Conservation (phyloP, 2,329 filamentous ascomycete species). For the Ceratocystis albifundus region DNA sequence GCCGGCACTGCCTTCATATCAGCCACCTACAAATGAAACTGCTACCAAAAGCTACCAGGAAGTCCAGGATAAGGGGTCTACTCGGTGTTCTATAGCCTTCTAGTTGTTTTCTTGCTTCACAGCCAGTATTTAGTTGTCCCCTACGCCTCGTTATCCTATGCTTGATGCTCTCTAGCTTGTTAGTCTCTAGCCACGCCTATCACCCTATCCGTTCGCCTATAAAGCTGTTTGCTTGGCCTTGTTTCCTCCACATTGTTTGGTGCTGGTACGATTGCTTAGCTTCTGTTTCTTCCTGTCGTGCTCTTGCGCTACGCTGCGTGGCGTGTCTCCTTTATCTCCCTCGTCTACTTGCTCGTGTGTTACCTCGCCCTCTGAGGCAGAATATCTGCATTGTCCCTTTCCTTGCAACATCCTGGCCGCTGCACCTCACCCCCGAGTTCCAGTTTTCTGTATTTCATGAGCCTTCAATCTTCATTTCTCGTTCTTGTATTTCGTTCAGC, state of each 20-base stretch:
- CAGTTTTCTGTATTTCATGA: background rate
- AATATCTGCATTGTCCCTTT: background rate
- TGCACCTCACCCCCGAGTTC: background rate
- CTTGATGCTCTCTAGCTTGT: background rate
- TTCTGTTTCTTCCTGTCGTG: background rate
- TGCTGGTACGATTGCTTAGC: background rate
- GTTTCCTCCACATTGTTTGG: background rate
- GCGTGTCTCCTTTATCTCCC: background rate
- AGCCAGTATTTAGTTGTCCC: background rate
- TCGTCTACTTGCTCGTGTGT: background rate
- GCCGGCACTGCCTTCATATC: background rate
- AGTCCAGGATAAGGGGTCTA: background rate
- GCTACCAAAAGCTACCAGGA: background rate
- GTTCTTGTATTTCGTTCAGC: background rate
- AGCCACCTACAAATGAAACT: background rate
- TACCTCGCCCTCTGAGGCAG: background rate
- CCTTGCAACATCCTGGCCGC: background rate
- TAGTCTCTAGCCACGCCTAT: background rate
- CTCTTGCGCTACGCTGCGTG: background rate
- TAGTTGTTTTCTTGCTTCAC: background rate
- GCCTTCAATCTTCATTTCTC: background rate
- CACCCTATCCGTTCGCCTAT: background rate
- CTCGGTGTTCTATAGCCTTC: background rate
- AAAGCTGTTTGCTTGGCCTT: background rate
- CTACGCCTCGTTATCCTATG: background rate